Conservation (phyloP, 352 stramenopile genomes). For the Peronospora belbahrii region DNA sequence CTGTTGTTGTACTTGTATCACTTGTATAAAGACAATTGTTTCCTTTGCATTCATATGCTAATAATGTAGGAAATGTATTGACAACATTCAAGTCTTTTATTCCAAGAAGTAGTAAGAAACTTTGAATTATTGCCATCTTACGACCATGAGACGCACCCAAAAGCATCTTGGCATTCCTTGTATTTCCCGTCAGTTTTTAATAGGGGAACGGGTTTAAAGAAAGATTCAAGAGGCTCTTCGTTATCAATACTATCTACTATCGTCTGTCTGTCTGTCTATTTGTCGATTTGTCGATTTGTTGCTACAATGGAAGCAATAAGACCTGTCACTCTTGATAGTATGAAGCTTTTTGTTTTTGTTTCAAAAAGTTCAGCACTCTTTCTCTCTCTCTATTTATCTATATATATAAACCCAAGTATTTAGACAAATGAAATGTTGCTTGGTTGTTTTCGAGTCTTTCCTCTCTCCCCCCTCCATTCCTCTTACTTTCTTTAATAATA, state of each 20-base stretch:
- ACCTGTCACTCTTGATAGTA: neutral
- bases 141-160: neutral
- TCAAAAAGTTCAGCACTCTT: neutral
- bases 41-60: conserved; percentile 43
- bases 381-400: neutral
- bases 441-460: too few species aligned
- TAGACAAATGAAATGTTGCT: too few species aligned
- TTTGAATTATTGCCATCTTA: neutral
- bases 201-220: too few species aligned
- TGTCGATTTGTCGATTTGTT: neutral
- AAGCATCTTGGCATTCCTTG: conserved; percentile 20
- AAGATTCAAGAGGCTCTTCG: too few species aligned
- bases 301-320: conserved; percentile 3
- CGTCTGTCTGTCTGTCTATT: neutral
- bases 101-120: neutral
- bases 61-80: conserved; percentile 21
- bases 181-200: conserved; percentile 9
- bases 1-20: conserved; percentile 20
- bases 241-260: too few species aligned
- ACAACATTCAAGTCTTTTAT: neutral
- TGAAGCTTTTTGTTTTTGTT: neutral
- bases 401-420: too few species aligned
- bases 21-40: conserved; percentile 43
- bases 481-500: too few species aligned
- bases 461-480: too few species aligned